Evolutionary conservation across 2,329 filamentous ascomycete species (phyloP).

Genomic region (Ophiosphaerella narmari): DNA sequence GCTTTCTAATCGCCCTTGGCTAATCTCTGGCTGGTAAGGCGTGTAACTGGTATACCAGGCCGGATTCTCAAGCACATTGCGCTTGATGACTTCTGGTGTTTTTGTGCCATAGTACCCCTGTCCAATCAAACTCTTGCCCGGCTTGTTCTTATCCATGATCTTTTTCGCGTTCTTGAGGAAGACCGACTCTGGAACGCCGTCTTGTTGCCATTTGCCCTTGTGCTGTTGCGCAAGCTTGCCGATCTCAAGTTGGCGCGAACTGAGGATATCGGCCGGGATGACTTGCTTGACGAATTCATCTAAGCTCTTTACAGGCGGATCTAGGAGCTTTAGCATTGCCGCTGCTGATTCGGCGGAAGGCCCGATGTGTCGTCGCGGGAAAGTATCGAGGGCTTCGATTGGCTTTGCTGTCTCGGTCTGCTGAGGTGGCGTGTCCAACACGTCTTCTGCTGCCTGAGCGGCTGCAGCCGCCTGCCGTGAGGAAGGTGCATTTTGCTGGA

Average conservation of each 20-base stretch:
- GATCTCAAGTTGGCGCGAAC: conserved; percentile 65
- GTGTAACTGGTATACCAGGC: conserved; percentile 99
- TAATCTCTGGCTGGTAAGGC: conserved; percentile 96
- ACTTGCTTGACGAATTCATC: conserved; percentile 87
- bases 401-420: conserved; percentile 23
- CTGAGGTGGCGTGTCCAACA: conserved; percentile 33
- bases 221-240: conserved; percentile 42
- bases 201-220: conserved; percentile 47
- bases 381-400: conserved; percentile 63
- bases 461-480: conserved; percentile 22
- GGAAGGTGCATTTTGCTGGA: conserved; percentile 26
- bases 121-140: conserved; percentile 75
- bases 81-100: conserved; percentile 86
- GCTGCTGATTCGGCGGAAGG: conserved; percentile 71
- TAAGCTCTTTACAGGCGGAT: conserved; percentile 72
- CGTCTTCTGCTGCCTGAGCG: conserved; percentile 33
- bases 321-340: conserved; percentile 79
- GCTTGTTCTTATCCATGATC: conserved; percentile 65
- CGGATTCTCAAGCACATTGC: conserved; percentile 89
- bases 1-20: conserved; percentile 89
- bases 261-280: conserved; percentile 78
- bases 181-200: conserved; percentile 60
- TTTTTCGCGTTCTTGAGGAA: conserved; percentile 59
- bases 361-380: conserved; percentile 84
- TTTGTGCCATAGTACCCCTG: conserved; percentile 87